Percentiles rank a stretch among this genome's conserved stretches.
Conservation (phyloP, 306 rosid species). For the Astragalus membranaceus region DNA sequence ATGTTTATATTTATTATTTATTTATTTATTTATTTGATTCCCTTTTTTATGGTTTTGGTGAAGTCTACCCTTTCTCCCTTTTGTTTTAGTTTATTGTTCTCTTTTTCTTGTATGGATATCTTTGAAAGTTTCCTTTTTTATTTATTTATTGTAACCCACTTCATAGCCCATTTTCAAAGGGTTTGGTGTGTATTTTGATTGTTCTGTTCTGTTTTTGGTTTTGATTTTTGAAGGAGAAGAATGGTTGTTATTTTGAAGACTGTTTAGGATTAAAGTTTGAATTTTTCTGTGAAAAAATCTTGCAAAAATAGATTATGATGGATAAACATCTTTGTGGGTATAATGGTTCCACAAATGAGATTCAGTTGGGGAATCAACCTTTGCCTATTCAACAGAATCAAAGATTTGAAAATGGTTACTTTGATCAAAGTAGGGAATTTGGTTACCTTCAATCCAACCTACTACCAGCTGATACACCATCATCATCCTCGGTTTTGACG, state of each 20-base stretch:
- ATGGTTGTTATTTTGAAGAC: neutral
- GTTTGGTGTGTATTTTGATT: slow-evolving; percentile 12
- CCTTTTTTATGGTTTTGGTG: neutral
- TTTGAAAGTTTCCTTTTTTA: neutral
- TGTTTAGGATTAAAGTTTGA: slow-evolving; percentile 21
- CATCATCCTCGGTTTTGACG: slow-evolving; percentile 32
- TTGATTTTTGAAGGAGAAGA: slow-evolving; percentile 30
- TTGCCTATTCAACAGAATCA: slow-evolving; percentile 37
- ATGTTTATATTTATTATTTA: no score
- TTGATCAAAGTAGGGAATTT: slow-evolving; percentile 35
- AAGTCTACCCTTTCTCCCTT: neutral
- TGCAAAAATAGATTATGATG: slow-evolving; percentile 35
- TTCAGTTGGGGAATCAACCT: slow-evolving; percentile 39
- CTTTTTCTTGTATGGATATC: neutral
- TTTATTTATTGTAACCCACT: neutral
- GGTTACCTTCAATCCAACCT: slow-evolving; percentile 36
- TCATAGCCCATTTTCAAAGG: slow-evolving; percentile 17
- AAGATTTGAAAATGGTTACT: slow-evolving; percentile 28
- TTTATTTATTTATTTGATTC: neutral
- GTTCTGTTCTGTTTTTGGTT: slow-evolving; percentile 21
- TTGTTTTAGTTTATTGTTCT: neutral
- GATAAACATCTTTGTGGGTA: slow-evolving; percentile 39
- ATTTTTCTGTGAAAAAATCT: neutral
- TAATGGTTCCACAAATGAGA: slow-evolving; percentile 36
- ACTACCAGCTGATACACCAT: slow-evolving; percentile 22